Base-by-base conservation (phyloP, 2,329 filamentous ascomycete species). In the Herpomyces periplanetae region DNA sequence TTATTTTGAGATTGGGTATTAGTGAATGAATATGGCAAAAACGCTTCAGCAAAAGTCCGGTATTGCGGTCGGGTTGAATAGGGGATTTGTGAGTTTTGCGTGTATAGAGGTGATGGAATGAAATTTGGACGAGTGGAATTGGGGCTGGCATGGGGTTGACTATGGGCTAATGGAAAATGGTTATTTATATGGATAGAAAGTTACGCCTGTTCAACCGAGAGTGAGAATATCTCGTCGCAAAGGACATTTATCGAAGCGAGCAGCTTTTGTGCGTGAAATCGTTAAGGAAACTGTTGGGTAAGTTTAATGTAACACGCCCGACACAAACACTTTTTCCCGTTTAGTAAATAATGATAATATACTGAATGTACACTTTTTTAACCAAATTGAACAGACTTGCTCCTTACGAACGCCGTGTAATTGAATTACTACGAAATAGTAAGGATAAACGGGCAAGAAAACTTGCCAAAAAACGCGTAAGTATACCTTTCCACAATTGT, bases 371-470 rank as follows among this genome's bases (percentile, higher is more conserved):
- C n/a, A n/a, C n/a, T n/a, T n/a, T n/a, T n/a, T n/a, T n/a, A n/a
- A n/a, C n/a, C n/a, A n/a, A n/a, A n/a, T 12, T 10, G 5, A 17
- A 15, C 24, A 62, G 66, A 40, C 64, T 80, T 34, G 68, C 68
- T 34, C 68, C 68, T 38, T 80, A 96, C 45, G 80, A 96, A 62
- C 75, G 80, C 47, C 71, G 80, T 42, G 68, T 96, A 35, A 85
- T 96, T 42, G 80, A 96, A 59, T 53, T 96, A 43, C 64, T 96
- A 48, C 69, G 80, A 39, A 96, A 96, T 65, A 63, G 57, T 53
- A 84, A 85, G 55, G 80, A 96, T 51, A 91, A 91, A 68, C 69
- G 75, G 48, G 75, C 75, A 39, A 60, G 75, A 36, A 88, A 88
- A 63, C 66, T 88, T 40, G 75, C 75, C 39, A 91, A 91, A 73